Conservation (phyloP, 345 rosid species). For the Aurinia saxatilis region DNA sequence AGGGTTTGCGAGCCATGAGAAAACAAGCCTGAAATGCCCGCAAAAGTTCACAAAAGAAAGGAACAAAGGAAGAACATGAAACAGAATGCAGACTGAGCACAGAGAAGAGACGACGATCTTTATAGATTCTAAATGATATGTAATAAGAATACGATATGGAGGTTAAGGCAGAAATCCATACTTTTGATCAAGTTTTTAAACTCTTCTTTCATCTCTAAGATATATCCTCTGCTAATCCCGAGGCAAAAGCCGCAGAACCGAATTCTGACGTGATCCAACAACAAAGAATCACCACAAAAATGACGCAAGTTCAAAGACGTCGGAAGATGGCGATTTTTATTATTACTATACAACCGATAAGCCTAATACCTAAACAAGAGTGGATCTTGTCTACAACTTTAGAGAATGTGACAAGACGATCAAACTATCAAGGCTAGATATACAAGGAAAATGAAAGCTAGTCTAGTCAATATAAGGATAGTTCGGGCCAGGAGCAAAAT, state of each 20-base stretch:
- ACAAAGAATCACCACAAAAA: neutral
- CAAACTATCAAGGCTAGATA: neutral
- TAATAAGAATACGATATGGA: conserved; percentile 45
- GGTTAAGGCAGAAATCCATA: conserved; percentile 37
- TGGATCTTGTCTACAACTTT: neutral
- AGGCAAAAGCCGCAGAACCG: neutral
- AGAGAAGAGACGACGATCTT: conserved; percentile 45
- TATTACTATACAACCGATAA: neutral
- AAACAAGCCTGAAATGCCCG: conserved; percentile 36
- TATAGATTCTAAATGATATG: conserved; percentile 34
- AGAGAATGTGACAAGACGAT: neutral
- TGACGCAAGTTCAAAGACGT: neutral
- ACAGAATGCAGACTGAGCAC: conserved; percentile 38
- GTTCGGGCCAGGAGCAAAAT: conserved; percentile 49
- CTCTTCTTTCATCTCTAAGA: conserved; percentile 23
- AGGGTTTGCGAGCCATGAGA: conserved; percentile 54
- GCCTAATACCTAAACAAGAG: neutral
- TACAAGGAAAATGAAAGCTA: neutral
- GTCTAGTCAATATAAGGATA: conserved; percentile 38
- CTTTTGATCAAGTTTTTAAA: conserved; percentile 34
- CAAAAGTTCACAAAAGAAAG: conserved; percentile 32
- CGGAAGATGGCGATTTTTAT: neutral
- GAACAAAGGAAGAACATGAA: conserved; percentile 43
- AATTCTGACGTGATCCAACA: neutral
- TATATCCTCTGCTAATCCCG: conserved; percentile 3